Evolutionary conservation across 2,329 filamentous ascomycete genomes (phyloP).

Genomic region (Fusarium camptoceras): DNA sequence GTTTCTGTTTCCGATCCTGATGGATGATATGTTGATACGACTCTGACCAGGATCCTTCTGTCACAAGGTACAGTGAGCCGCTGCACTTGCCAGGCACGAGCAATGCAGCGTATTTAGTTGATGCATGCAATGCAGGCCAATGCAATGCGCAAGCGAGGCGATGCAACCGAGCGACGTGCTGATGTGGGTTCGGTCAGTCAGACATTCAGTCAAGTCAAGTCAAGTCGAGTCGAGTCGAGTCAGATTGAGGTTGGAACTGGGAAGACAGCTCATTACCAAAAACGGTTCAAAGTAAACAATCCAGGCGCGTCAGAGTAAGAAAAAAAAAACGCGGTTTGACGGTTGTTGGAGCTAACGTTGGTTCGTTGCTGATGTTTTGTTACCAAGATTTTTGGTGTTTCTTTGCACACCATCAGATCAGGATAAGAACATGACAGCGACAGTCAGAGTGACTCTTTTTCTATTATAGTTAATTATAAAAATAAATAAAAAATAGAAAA

Average conservation of each 20-base stretch:
- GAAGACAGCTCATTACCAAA: slow-evolving; percentile 31
- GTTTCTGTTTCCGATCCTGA: slow-evolving; percentile 31
- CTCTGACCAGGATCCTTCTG: slow-evolving; percentile 9
- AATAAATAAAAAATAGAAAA: too few relatives aligned
- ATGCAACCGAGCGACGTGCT: slow-evolving; percentile 23
- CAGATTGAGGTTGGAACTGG: slow-evolving; percentile 8
- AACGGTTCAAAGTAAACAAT: slow-evolving; percentile 39
- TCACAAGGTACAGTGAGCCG: slow-evolving; percentile 36
- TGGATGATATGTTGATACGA: slow-evolving; percentile 27
- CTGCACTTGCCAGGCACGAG: slow-evolving; percentile 35
- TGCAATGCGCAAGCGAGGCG: slow-evolving; percentile 1
- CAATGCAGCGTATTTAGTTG: slow-evolving; percentile 25
- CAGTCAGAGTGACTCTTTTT: background rate
- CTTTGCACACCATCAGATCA: background rate
- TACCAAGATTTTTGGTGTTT: background rate
- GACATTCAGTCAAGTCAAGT: background rate
- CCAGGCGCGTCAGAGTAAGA: background rate
- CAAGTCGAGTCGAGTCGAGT: background rate
- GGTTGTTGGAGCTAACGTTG: background rate
- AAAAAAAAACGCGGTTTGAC: slow-evolving; percentile 17
- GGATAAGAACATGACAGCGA: background rate
- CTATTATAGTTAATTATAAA: background rate
- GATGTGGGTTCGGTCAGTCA: background rate
- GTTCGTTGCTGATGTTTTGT: background rate
- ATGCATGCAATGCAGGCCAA: background rate